Percentiles rank a stretch among this genome's conserved stretches.
These are phyloP conservation scores for Dactylellina drechsleri DNA, from an alignment of 2,329 filamentous ascomycete genomes.

Conservation along the genomic window DNA sequence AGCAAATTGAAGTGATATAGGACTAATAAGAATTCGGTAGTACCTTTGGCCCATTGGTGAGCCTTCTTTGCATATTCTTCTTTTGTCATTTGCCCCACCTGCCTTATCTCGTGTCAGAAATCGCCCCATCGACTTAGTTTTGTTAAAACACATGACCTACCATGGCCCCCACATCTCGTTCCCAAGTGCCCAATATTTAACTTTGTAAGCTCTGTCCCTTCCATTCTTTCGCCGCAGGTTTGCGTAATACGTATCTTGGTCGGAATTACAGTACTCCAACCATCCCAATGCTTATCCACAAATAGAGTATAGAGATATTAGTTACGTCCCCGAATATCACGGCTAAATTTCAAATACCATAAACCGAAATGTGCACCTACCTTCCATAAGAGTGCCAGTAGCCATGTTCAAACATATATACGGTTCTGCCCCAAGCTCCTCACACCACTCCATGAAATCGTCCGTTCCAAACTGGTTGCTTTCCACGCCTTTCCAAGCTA, in stretches of 20 bases:
- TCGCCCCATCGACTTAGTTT: too few relatives aligned
- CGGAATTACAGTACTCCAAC: slow-evolving; percentile 87
- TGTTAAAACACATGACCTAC: slow-evolving; percentile 53
- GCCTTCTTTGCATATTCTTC: slow-evolving; percentile 76
- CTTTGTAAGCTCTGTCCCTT: slow-evolving; percentile 78
- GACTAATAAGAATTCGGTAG: not conserved
- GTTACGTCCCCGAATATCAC: not conserved
- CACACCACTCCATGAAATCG: slow-evolving; percentile 85
- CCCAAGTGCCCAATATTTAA: slow-evolving; percentile 85
- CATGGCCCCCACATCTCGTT: slow-evolving; percentile 69
- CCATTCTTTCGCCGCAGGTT: slow-evolving; percentile 81
- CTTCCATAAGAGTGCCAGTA: slow-evolving; percentile 69
- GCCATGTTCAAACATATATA: slow-evolving; percentile 85
- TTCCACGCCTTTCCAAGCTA: slow-evolving; percentile 82
- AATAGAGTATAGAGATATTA: not conserved
- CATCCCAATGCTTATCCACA: slow-evolving; percentile 71
- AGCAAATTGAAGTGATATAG: too few relatives aligned
- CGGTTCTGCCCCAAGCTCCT: slow-evolving; percentile 77
- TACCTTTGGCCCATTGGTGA: slow-evolving; percentile 74
- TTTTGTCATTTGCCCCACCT: slow-evolving; percentile 75
- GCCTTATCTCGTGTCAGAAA: slow-evolving; percentile 58
- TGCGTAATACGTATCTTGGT: slow-evolving; percentile 80
- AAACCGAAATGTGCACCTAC: slow-evolving; percentile 11
- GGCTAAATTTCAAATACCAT: not conserved
- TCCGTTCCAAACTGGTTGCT: slow-evolving; percentile 84